Evolutionary conservation across 495 filamentous ascomycete species (phyloP), one percentile per base, ranked within the genome.

Genomic region (Aspergillus campestris): DNA sequence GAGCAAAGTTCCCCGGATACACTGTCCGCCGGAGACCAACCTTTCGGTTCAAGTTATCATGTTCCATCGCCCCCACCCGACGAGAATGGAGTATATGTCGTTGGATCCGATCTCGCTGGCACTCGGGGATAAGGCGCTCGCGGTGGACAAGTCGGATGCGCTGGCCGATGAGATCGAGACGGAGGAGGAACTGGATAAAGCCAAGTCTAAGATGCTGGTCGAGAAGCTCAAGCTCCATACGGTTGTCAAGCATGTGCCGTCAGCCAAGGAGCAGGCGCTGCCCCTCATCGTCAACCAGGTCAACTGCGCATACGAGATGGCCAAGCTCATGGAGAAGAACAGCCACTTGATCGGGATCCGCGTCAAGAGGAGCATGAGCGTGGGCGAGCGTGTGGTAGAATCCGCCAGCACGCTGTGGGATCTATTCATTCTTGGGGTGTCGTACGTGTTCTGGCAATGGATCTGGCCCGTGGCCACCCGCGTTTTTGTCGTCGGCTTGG

Each of bases 11-110:
- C 92, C 90, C 0, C 75, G 72, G 12, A 78, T 98, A 24, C 80
- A 79, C 30, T 94, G 87, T 50, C 76, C 85, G 0, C 62, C 71
- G 24, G 72, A 73, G 14, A 67, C 69, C 40, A 67, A 66, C 34
- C 48, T 85, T 3, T 87, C 79, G 7, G 78, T 94, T 31, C 92
- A 99, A 61, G 77, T 95, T 6, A 85, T 95, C 39, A 73, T 92
- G 53, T 99, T 88, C 61, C 81, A 95, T 50, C 74, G 87, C 14
- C 92, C 92, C 0, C 78, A 87, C 49, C 90, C 92, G 1, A 79
- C 73, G 29, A 77, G 82, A 47, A 99, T 99, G 92, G 91, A 99
- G 63, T 97, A 95, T 56, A 87, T 96, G 61, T 97, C 92, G 1
- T 70, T 95, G 12, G 76, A 80, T 34, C 92, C 91, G 0, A 97